Evolutionary conservation across 345 rosid species (phyloP).

Genomic region (Eucalyptus regnans): DNA sequence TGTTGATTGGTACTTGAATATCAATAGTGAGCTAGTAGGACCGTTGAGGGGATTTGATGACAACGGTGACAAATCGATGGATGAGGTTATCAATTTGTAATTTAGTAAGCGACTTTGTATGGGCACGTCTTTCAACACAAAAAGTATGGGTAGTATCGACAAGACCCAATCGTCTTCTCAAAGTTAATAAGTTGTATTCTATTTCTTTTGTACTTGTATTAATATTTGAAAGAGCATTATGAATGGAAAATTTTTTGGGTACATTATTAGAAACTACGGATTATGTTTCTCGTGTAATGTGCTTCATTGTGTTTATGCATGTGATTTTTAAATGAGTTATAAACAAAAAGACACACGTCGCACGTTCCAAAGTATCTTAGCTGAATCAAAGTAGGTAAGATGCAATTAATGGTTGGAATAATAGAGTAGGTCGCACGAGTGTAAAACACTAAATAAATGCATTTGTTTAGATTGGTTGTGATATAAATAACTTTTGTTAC

Average conservation of each 20-base stretch:
- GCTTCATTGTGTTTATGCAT: not conserved
- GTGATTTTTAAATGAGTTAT: not conserved
- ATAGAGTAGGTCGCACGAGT: not conserved
- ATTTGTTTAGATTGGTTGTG: not conserved
- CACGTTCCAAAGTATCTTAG: not conserved
- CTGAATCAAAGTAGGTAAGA: not conserved
- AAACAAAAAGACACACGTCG: not conserved
- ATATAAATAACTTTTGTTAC: not conserved
- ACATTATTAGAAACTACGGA: too few relatives aligned
- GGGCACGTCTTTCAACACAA: too few relatives aligned
- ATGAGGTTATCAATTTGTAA: too few relatives aligned
- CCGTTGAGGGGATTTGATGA: too few relatives aligned
- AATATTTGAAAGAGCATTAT: not conserved
- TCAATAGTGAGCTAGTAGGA: too few relatives aligned
- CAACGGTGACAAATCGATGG: too few relatives aligned
- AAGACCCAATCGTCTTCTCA: not conserved
- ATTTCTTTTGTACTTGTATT: not conserved
- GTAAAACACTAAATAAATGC: not conserved
- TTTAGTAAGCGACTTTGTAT: too few relatives aligned
- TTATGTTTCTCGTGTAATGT: not conserved
- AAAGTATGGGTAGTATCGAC: too few relatives aligned
- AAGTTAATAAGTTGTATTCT: not conserved
- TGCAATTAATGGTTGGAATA: not conserved
- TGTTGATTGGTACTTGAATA: too few relatives aligned
- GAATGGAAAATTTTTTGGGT: not conserved